Conservation (phyloP, 2,329 filamentous ascomycete species). For the Colletotrichum costaricense region DNA sequence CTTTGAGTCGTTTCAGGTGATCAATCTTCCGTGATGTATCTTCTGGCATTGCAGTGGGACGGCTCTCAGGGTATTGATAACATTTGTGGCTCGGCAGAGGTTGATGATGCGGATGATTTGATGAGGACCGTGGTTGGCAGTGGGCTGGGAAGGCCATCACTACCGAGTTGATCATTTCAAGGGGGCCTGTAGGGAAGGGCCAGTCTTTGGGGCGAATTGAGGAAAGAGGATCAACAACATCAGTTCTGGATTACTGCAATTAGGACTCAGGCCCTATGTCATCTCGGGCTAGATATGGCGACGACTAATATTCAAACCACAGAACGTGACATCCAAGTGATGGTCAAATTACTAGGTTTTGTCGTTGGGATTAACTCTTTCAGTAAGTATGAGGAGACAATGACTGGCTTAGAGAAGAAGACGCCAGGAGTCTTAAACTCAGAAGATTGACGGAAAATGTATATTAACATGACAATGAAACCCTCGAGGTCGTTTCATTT, state of each 20-base stretch:
- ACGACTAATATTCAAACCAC: too few species aligned
- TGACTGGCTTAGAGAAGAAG: too few species aligned
- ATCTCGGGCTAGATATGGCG: background rate
- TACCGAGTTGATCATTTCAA: background rate
- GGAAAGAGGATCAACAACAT: background rate
- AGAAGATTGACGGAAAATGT: too few species aligned
- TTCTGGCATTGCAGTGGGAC: background rate
- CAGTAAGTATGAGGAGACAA: too few species aligned
- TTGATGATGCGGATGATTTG: background rate
- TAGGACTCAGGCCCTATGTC: background rate
- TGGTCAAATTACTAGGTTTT: too few species aligned
- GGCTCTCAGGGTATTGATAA: background rate
- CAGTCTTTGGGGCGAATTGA: background rate
- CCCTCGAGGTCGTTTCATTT: too few species aligned
- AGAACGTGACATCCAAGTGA: too few species aligned
- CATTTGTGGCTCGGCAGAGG: background rate
- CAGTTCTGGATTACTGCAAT: background rate
- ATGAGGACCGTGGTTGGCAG: background rate
- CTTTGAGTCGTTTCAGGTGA: background rate
- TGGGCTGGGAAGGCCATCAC: background rate
- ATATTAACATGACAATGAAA: too few species aligned
- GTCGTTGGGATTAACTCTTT: accelerated
- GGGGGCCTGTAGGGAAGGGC: background rate
- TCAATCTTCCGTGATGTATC: background rate
- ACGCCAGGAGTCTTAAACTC: too few species aligned